Evolutionary conservation across 179 eudicot species (phyloP).

Genomic region (Drosera spatulata): DNA sequence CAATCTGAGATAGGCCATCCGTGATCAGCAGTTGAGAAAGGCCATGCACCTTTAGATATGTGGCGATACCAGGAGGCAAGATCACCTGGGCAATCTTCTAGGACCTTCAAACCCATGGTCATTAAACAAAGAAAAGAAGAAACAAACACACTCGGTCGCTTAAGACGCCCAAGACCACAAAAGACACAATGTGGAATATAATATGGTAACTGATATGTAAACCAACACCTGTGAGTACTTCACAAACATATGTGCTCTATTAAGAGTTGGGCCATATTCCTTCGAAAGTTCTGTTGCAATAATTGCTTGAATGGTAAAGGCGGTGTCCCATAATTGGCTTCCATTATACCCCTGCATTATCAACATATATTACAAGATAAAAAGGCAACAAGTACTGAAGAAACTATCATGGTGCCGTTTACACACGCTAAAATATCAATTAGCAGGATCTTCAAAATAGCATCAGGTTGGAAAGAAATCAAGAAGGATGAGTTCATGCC

Average conservation of each 20-base stretch:
- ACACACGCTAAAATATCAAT: neutral
- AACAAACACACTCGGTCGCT: neutral
- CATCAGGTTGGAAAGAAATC: neutral
- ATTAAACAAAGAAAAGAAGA: conserved; percentile 3
- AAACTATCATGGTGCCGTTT: no score
- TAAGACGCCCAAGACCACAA: neutral
- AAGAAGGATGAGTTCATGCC: conserved; percentile 7
- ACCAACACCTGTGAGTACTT: conserved; percentile 21
- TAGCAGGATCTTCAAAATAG: neutral
- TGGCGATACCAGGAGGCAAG: conserved; percentile 36
- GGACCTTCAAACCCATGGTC: conserved; percentile 20
- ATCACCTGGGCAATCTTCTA: conserved; percentile 40
- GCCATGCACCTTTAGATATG: conserved; percentile 53
- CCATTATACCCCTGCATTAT: conserved; percentile 22
- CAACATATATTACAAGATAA: conserved; percentile 2
- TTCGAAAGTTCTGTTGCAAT: conserved; percentile 20
- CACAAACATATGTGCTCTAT: conserved; percentile 18
- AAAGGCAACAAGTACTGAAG: no score
- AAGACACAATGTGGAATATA: neutral
- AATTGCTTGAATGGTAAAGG: conserved; percentile 28
- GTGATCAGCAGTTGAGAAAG: conserved; percentile 43
- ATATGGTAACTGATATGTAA: neutral
- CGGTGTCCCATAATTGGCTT: conserved; percentile 29
- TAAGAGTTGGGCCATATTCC: conserved; percentile 18
- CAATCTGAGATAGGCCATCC: conserved; percentile 56